Base-by-base conservation (phyloP, 257 asterid genomes). In the Primulina tabacum region DNA sequence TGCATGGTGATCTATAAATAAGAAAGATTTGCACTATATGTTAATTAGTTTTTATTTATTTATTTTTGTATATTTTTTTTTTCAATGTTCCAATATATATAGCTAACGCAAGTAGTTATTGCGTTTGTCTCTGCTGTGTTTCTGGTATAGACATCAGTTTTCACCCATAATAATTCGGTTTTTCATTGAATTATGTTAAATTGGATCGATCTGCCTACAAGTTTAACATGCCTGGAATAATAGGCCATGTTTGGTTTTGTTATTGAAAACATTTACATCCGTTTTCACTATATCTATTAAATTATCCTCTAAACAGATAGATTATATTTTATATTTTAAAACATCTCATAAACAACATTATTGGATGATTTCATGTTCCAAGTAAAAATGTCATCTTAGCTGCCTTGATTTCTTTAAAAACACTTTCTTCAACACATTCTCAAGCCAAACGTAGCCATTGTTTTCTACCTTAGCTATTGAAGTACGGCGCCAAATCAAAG, bases 1-100 rank as follows among this genome's bases (percentile, higher is more conserved):
- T 57, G 70, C 69, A 57, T 21, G 55, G 47, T 74, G 64, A 66
- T 73, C 55, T 38, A 64, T 47, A 38, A 72, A 73, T 38, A 28
- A 24, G 61, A 43, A 52, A 68, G 9, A 60, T 7, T 40, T 10
- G 18, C 28, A 24, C 29, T 21, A 8, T 60, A 10, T 40, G 67
- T 10, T 52, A 53, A 32, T 66, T 52, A 71, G 34, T 30, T 71
- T 50, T 24, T 24, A 24, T 24, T 24, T 24, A 24, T 24, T 24
- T 50, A 1, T 50, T 50, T 50, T 50, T 50, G 10, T 5, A 32
- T 47, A 32, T n/a, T 33, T 58, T 11, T 14, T 11, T 14, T 11
- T 14, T 14, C 55, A 43, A 43, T 43, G 4, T 10, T 40, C 11
- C 50, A 5, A 43, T 12, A 14, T 11, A 14, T 43, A 43, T 14